Evolutionary conservation across 176 grass and related monocot genomes (phyloP), one percentile per base, ranked within the genome.

Genomic region (Dactylis glomerata): DNA sequence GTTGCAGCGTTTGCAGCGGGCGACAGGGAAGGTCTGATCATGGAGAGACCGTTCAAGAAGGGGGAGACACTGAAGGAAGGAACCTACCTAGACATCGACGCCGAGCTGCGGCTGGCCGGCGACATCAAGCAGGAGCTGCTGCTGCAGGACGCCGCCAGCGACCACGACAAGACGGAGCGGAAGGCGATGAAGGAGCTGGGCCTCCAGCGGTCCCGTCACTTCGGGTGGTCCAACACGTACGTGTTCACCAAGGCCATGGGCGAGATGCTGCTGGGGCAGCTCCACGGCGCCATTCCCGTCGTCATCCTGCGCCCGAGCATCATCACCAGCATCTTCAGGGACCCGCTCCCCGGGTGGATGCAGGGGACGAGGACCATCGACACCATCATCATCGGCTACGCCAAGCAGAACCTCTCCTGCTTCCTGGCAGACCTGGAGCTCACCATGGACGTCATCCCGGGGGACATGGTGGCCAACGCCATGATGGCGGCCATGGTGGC

Each of bases 221-320:
- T 84, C 57, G 94, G 94, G 2, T 97, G 94, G 94, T 88, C 94
- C 62, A 97, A 97, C 76, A 97, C 94, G 16, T 97, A 97, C 75
- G 92, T 97, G 19, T 94, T 88, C 87, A 97, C 85, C 78, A 97
- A 97, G 86, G 94, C 94, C 64, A 76, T 97, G 76, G 92, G 89
- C 8, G 94, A 97, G 92, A 41, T 86, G 67, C 83, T 94, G 54
- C 87, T 75, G 54, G 68, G 76, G 46, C 71, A 83, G 58, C 45
- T 87, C 36, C 75, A 83, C 34, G 91, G 79, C 75, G 65, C 26
- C 27, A 37, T 86, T 27, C 90, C 92, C 1, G 84, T 92, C 37
- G 88, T 93, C 9, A 64, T 97, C 49, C 23, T 95, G 17, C 85
- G 95, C 0, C 95, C 92, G 16, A 88, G 89, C 73, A 90, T 97